Percentiles rank a stretch among this genome's conserved stretches.
Evolutionary conservation across 2,329 filamentous ascomycete genomes (phyloP).

Genomic region (Beauveria asiatica): DNA sequence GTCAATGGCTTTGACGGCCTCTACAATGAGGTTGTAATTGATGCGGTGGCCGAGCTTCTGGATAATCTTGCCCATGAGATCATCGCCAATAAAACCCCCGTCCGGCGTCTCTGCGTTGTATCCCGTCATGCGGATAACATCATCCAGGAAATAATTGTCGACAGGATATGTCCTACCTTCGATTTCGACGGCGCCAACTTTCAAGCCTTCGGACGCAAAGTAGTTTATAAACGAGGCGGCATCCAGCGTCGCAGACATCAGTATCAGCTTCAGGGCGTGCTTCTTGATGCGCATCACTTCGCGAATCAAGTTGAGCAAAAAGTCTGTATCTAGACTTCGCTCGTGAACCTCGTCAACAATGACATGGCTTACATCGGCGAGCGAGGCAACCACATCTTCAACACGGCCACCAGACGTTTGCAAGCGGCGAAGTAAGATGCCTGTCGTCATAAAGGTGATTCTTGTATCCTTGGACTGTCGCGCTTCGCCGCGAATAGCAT

Average conservation of each 20-base stretch:
- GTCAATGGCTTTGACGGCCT: constrained; percentile 76
- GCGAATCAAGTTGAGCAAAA: constrained; percentile 77
- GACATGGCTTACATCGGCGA: constrained; percentile 88
- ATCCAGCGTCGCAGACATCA: constrained; percentile 96
- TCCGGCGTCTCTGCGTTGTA: constrained; percentile 51
- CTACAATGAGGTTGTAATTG: constrained; percentile 80
- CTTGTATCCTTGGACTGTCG: constrained; percentile 66
- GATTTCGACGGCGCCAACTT: constrained; percentile 78
- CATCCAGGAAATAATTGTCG: constrained; percentile 81
- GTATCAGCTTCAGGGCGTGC: constrained; percentile 76
- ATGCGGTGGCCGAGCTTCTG: constrained; percentile 71
- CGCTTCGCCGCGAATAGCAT: constrained; percentile 84
- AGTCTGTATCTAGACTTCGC: constrained; percentile 88
- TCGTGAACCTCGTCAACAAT: constrained; percentile 97
- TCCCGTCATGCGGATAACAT: constrained; percentile 71
- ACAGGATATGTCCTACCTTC: constrained; percentile 85
- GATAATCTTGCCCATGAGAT: constrained; percentile 60
- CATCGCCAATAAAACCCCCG: constrained; percentile 36
- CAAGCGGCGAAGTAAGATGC: constrained; percentile 81
- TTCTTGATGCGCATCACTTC: constrained; percentile 68
- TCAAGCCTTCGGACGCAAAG: constrained; percentile 59
- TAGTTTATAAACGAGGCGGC: constrained; percentile 78
- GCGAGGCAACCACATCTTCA: constrained; percentile 69
- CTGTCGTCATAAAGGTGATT: constrained; percentile 93
- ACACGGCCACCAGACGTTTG: constrained; percentile 78